Percentiles rank a stretch among this genome's conserved stretches.
phyloP scores from a whole-genome alignment of 2,329 filamentous ascomycete species.

The Lecanicillium sp. region DNA sequence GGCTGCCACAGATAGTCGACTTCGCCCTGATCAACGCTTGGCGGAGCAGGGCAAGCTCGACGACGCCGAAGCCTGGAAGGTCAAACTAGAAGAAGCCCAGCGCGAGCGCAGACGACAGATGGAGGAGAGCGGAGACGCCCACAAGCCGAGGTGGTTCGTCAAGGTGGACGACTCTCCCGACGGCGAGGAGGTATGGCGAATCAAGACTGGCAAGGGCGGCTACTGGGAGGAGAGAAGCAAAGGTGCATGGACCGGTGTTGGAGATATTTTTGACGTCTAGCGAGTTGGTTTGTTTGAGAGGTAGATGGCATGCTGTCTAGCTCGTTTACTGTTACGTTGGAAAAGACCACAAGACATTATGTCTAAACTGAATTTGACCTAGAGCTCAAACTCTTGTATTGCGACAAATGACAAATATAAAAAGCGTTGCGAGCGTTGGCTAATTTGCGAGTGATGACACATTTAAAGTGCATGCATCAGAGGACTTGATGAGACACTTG shows the following conservation, averaged over 20 bases:
- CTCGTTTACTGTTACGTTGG: no score
- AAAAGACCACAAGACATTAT: no score
- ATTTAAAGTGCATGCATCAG: no score
- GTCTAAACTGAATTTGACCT: no score
- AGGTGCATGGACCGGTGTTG: constrained; percentile 55
- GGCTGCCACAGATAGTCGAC: constrained; percentile 71
- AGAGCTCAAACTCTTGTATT: no score
- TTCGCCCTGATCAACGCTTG: constrained; percentile 81
- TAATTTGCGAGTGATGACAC: no score
- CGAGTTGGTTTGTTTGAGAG: no score
- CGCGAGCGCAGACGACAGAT: constrained; percentile 63
- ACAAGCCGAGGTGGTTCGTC: constrained; percentile 79
- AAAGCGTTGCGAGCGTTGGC: no score
- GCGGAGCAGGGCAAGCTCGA: constrained; percentile 73
- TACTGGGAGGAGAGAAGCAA: constrained; percentile 85
- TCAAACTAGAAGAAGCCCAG: constrained; percentile 77
- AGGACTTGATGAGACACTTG: no score
- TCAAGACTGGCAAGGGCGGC: constrained; percentile 74
- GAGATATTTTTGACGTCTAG: constrained; percentile 37
- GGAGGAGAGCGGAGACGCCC: constrained; percentile 64
- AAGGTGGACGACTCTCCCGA: constrained; percentile 52
- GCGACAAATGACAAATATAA: no score
- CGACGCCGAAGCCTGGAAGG: constrained; percentile 75
- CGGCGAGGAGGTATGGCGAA: constrained; percentile 62
- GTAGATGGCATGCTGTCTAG: no score